Evolutionary conservation across 2,329 filamentous ascomycete genomes (phyloP), one percentile per base, ranked within the genome.

Genomic region (Fulvia fulva): DNA sequence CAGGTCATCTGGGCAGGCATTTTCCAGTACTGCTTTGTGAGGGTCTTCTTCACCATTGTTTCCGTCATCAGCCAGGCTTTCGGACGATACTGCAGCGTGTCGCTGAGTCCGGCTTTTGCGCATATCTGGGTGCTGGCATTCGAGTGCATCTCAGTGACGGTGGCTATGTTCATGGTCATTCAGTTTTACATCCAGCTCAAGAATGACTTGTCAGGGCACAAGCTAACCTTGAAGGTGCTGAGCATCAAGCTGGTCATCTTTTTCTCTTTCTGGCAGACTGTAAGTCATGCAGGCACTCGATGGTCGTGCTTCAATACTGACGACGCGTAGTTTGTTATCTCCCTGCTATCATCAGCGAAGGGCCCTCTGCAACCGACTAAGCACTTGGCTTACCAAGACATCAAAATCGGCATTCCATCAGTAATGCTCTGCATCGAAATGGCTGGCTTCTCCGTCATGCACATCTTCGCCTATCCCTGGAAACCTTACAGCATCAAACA

Each of bases 221-320:
- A 77, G 19, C 88, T 90, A 0, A 88, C 93, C 64, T 74, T 93
- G 63, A 96, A 96, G 74, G 86, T 96, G 25, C 71, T 91, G 21
- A 88, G 90, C 68, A 94, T 96, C 76, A 96, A 96, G 75, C 81
- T 95, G 26, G 90, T 95, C 69, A 91, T 96, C 68, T 96, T 96
- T 78, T 81, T 96, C 65, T 91, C 87, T 34, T 95, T 95, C 74
- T 96, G 91, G 91, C 91, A 96, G 70, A 79, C 77, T 30, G 78
- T 81, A 67, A 64, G 76, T 51, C 9, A 19, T 19, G 12, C 22
- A 34, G 41, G 2, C 44, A 6, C 8, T 26, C 45, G 19, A 30
- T 37, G 37, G 46, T n/a, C 26, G 53, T 32, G 59, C 57, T 66
- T 52, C 56, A 23, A n/a, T 14, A 30, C 23, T 52, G 19, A 46